phyloP scores from a whole-genome alignment of 768 basidiomycete genomes.

The Kockovaella imperatae region DNA sequence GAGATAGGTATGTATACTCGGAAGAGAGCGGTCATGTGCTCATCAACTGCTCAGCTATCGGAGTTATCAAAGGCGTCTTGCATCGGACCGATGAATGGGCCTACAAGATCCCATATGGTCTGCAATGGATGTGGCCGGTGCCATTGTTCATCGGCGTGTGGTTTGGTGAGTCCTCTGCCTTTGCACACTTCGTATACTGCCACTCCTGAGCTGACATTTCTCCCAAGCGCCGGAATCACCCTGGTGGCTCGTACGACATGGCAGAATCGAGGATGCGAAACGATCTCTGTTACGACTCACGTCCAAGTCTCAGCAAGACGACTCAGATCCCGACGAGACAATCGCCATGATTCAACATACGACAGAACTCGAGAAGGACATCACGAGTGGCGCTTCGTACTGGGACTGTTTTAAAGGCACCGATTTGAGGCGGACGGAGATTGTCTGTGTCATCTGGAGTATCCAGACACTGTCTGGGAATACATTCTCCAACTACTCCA shows the following conservation, averaged over 20 bases:
- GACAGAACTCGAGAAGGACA: constrained; percentile 44
- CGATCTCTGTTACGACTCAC: constrained; percentile 26
- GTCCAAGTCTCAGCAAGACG: constrained; percentile 20
- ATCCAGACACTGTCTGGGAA: constrained; percentile 39
- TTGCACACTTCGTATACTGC: too few species aligned
- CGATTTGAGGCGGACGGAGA: constrained; percentile 45
- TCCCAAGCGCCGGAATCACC: constrained; percentile 43
- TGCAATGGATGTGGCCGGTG: constrained; percentile 29
- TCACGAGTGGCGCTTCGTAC: constrained; percentile 42
- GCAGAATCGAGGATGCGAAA: constrained; percentile 31
- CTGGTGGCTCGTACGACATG: constrained; percentile 40
- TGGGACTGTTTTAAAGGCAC: constrained; percentile 46
- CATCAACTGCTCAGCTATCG: constrained; percentile 9
- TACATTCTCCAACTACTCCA: constrained; percentile 33
- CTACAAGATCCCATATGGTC: constrained; percentile 19
- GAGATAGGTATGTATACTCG: constrained; percentile 20
- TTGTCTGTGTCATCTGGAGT: constrained; percentile 48
- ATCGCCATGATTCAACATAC: constrained; percentile 46
- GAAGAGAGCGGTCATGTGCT: too few species aligned
- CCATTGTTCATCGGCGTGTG: constrained; percentile 29
- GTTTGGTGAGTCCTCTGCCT: too few species aligned
- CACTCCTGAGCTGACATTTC: too few species aligned
- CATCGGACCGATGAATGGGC: constrained; percentile 31
- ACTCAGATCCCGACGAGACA: constrained; percentile 40
- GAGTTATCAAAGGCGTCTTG: constrained; percentile 37